A percentile compares a stretch with the other conserved stretches of the same genome.
phyloP scores from a whole-genome alignment of 2,329 filamentous ascomycete species.

The Sporothrix schenckii region DNA sequence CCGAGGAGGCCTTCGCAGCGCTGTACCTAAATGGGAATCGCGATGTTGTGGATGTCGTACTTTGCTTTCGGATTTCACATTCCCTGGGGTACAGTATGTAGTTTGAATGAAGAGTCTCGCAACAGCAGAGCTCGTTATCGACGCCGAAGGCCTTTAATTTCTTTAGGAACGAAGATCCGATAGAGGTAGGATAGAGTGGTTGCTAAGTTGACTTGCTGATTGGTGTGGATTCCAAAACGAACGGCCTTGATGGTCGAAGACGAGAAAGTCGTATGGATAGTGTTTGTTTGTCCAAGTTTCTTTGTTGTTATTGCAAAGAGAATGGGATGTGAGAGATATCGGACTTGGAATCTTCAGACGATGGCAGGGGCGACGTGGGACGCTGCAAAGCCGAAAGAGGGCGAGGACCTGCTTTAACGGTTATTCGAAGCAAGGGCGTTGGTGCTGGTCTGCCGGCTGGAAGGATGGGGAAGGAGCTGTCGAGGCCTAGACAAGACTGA shows the following conservation, averaged over 20 bases:
- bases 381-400: neutral
- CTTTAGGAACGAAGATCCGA: neutral
- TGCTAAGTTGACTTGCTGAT: neutral
- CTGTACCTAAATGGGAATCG: neutral
- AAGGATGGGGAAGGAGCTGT: constrained; percentile 16
- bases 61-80: neutral
- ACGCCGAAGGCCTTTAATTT: neutral
- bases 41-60: neutral
- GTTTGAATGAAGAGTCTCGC: constrained; percentile 2
- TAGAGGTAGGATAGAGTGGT: neutral
- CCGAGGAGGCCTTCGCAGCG: neutral
- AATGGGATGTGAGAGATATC: neutral
- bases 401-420: neutral
- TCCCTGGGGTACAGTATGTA: neutral
- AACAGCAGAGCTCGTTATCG: constrained; percentile 2
- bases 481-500: constrained; percentile 14
- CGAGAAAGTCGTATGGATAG: neutral
- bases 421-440: neutral
- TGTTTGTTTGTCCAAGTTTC: neutral
- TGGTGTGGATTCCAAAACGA: neutral
- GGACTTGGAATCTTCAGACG: neutral
- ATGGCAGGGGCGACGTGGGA: constrained; percentile 8
- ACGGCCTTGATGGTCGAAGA: neutral
- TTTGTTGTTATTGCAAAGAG: constrained; percentile 6
- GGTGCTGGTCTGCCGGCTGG: constrained; percentile 4